A percentile compares a stretch with the other conserved stretches of the same genome.
Conservation (phyloP, 768 basidiomycete species). For the Ramaria rubella region DNA sequence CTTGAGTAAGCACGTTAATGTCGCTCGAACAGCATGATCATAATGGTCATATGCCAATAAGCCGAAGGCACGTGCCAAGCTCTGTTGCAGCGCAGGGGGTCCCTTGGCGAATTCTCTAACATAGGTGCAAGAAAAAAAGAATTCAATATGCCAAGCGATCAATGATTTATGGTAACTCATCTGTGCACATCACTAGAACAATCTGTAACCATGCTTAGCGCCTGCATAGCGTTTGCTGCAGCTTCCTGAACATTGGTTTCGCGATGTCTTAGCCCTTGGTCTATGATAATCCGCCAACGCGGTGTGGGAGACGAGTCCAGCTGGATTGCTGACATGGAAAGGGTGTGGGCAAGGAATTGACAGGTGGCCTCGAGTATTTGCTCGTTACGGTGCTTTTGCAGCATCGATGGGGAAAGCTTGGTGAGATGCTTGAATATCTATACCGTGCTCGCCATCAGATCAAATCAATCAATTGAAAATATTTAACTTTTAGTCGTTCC, state of each 20-base stretch:
- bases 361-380: slow-evolving; percentile 69
- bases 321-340: slow-evolving; percentile 53
- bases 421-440: slow-evolving; percentile 64
- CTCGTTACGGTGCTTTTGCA: slow-evolving; percentile 64
- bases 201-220: slow-evolving; percentile 63
- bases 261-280: slow-evolving; percentile 66
- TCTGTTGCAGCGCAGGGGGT: slow-evolving; percentile 56
- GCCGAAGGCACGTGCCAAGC: slow-evolving; percentile 64
- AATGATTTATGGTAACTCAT: slow-evolving; percentile 51
- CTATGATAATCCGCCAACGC: slow-evolving; percentile 63
- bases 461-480: neutral
- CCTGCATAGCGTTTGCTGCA: slow-evolving; percentile 61
- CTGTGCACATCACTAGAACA: slow-evolving; percentile 58
- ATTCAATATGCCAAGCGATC: neutral
- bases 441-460: neutral
- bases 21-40: slow-evolving; percentile 47
- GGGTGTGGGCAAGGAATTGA: slow-evolving; percentile 54
- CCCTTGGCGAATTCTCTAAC: slow-evolving; percentile 54
- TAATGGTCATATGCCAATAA: slow-evolving; percentile 55
- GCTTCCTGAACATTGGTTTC: slow-evolving; percentile 62
- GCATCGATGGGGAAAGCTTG: slow-evolving; percentile 47
- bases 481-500: slow-evolving; percentile 30
- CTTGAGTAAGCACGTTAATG: slow-evolving; percentile 51
- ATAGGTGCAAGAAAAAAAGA: slow-evolving; percentile 37
- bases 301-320: slow-evolving; percentile 39